Conservation (phyloP, 371 early-diverging fungal species). For the Syncephalis plumigaleata region DNA sequence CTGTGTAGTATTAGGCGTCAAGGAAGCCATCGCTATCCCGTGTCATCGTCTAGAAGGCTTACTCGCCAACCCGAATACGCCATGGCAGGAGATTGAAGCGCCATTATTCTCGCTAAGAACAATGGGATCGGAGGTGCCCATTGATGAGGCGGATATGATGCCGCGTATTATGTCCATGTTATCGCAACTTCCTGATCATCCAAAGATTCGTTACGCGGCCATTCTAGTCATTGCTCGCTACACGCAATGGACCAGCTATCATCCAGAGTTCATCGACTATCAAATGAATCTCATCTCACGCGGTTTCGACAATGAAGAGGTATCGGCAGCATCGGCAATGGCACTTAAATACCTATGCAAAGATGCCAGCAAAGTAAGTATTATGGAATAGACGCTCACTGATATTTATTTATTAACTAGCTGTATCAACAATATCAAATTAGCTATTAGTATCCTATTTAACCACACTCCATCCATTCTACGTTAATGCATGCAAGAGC, state of each 20-base stretch:
- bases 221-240: constrained; percentile 91
- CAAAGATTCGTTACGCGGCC: constrained; percentile 85
- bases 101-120: constrained; percentile 81
- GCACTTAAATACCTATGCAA: constrained; percentile 78
- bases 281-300: constrained; percentile 73
- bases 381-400: not conserved
- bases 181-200: constrained; percentile 66
- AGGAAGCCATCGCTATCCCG: constrained; percentile 53
- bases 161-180: constrained; percentile 80
- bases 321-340: constrained; percentile 73
- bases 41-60: constrained; percentile 21
- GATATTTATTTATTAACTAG: not conserved
- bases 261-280: constrained; percentile 75
- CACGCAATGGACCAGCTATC: constrained; percentile 76
- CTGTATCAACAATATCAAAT: not conserved
- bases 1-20: constrained; percentile 57
- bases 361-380: constrained; percentile 63
- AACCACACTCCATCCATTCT: constrained; percentile 58
- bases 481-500: constrained; percentile 35
- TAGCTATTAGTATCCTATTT: constrained; percentile 49
- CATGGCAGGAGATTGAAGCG: constrained; percentile 91
- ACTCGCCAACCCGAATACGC: constrained; percentile 16
- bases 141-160: constrained; percentile 49
- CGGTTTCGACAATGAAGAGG: constrained; percentile 75
- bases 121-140: constrained; percentile 70